Conservation (phyloP, 2,329 filamentous ascomycete genomes). For the Berkeleyomyces rouxiae region DNA sequence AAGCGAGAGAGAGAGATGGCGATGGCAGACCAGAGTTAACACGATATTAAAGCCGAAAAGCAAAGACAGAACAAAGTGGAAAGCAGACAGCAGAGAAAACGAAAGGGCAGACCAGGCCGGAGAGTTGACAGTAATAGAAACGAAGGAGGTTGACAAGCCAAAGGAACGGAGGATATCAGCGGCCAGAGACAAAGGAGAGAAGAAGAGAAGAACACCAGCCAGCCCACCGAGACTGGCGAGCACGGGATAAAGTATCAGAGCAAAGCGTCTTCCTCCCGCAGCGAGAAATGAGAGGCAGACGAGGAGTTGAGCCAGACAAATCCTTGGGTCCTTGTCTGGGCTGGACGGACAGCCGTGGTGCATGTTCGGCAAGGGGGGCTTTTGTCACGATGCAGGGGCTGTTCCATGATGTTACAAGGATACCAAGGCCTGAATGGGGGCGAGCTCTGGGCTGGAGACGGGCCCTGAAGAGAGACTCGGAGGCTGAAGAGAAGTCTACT, state of each 20-base stretch:
- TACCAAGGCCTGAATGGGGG: background rate
- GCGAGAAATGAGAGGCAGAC: background rate
- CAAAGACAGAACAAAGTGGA: background rate
- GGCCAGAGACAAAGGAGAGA: background rate
- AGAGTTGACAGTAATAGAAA: background rate
- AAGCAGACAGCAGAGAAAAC: background rate
- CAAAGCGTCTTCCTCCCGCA: background rate
- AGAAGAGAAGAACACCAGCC: background rate
- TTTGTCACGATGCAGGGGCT: background rate
- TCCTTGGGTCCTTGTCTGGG: no score
- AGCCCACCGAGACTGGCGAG: background rate
- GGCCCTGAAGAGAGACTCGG: no score
- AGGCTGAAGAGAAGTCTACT: background rate
- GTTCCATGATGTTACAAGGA: background rate
- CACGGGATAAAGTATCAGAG: background rate
- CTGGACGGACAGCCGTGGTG: background rate
- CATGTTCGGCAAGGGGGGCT: background rate
- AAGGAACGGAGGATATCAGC: background rate
- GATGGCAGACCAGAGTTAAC: background rate
- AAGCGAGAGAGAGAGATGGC: background rate
- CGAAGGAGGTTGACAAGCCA: background rate
- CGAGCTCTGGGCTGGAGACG: background rate
- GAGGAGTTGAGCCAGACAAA: no score
- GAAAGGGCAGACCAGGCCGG: slow-evolving; percentile 1
- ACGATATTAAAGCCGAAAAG: background rate